Base-by-base conservation (phyloP, 192 early-diverging fungal species). In the Linnemannia hyalina region DNA sequence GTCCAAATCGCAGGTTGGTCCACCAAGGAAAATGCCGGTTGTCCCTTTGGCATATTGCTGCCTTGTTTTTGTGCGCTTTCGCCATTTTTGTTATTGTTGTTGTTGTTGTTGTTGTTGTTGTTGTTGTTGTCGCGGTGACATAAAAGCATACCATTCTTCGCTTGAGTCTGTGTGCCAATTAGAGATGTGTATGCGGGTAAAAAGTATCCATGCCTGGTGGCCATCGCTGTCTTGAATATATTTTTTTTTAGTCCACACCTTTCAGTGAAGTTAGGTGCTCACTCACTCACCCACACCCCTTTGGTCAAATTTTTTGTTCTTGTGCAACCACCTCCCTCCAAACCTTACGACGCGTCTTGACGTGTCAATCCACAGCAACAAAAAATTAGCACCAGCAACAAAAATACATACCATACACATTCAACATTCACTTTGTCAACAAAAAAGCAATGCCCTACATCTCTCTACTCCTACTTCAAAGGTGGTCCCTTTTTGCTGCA, bases 321-420 rank as follows among this genome's bases (percentile, higher is more conserved):
- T 65, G 60, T 65, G 60, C 60, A 65, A 65, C 60, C 60, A 65
- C 60, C 60, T 65, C 29, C 60, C 60, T 65, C 60, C 29, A 65
- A 65, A 65, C 60, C 60, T 65, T 65, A 65, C 29, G 60, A 65
- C 60, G 60, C 60, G 60, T 65, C 29, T 65, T 65, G 60, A 65
- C 60, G 60, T 65, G 60, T 65, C 60, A 32, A 65, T 2, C 1
- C 6, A 26, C 23, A 29, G 10, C 60, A 65, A 65, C 15, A 52
- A 52, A 2, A 18, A 15, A 60, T 6, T 0, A 29, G 1, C 60
- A 35, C 29, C 32, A 65, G 11, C 11, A 35, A 55, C 4, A 55
- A 6, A 18, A 23, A 6, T 8, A 26, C 55, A 57, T 57, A 57
- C 55, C 9, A 6, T 8, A 26, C 55, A 57, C 26, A 57, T n/a